Conservation (phyloP, 345 rosid species). For the Salix udensis region DNA sequence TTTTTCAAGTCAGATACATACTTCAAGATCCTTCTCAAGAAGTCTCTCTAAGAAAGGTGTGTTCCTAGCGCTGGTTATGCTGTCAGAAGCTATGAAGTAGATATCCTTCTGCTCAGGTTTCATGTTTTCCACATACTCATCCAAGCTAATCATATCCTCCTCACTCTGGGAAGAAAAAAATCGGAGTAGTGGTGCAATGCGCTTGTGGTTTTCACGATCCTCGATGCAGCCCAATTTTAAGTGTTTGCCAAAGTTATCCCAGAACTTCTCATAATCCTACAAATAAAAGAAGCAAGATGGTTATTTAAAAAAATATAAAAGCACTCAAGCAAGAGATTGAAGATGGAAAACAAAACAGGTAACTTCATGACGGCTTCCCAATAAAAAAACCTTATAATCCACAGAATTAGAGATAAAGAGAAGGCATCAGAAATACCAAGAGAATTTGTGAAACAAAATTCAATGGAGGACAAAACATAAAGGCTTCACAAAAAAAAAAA, state of each 20-base stretch:
- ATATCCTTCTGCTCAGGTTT: slow-evolving; percentile 92
- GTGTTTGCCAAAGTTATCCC: slow-evolving; percentile 89
- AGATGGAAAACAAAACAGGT: too few species aligned
- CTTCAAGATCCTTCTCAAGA: slow-evolving; percentile 80
- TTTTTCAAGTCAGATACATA: slow-evolving; percentile 24
- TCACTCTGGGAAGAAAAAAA: slow-evolving; percentile 97
- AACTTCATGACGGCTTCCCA: too few species aligned
- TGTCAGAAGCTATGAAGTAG: slow-evolving; percentile 85
- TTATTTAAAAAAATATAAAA: not conserved
- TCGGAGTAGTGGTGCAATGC: slow-evolving; percentile 88
- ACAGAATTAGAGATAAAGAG: not conserved
- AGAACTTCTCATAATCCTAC: slow-evolving; percentile 92
- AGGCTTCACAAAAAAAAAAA: too few species aligned
- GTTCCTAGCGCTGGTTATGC: slow-evolving; percentile 77
- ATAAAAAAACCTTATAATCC: too few species aligned
- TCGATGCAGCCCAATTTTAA: slow-evolving; percentile 91
- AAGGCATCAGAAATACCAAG: not conserved
- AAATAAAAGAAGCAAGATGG: slow-evolving; percentile 9
- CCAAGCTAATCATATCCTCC: slow-evolving; percentile 87
- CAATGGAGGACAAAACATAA: too few species aligned
- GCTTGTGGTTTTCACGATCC: slow-evolving; percentile 96
- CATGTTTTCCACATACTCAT: slow-evolving; percentile 97
- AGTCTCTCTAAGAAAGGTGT: slow-evolving; percentile 96
- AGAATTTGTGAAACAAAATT: too few species aligned
- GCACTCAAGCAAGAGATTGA: too few species aligned